Base-by-base conservation (phyloP, 202 grass and related monocot genomes). In the Saccharum hybrid region DNA sequence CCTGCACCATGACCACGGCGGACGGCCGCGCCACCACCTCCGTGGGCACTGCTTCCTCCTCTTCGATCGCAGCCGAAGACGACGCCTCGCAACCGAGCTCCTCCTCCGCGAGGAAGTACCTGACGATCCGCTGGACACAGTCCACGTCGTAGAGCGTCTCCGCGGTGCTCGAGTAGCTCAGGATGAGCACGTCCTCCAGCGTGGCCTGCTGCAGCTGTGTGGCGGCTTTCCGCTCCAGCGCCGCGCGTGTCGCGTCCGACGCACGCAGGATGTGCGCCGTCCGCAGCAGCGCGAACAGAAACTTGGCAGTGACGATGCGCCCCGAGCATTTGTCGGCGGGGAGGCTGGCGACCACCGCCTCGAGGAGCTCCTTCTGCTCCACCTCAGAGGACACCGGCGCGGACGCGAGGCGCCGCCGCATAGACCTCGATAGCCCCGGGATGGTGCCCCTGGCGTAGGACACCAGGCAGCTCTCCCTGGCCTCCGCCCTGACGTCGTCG, bases 81-180 rank as follows among this genome's bases (percentile, higher is more conserved):
- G 76, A 64, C 59, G 81, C 80, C 49, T 68, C 73, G 61, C 65
- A 31, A 0, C 28, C 63, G 8, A 19, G 18, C 34, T 74, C 86
- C 26, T 81, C 74, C 43, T 85, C 82, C 7, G 62, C 60, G 36
- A 98, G 74, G 64, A 93, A 94, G 46, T 94, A 67, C 82, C 88
- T 80, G 45, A 98, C 72, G 26, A 98, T 81, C 67, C 96, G 86
- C 36, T 93, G 81, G 69, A 98, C 85, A 84, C 91, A 95, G 62
- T 92, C 91, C 38, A 98, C 91, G 84, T 98, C 93, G 77, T 98
- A 98, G 38, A 98, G 88, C 83, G 83, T 95, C 78, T 98, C 96
- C 9, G 69, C 16, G 7, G 68, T 36, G 91, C 89, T 82, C 40
- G 93, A 98, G 87, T 92, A 98, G 77, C 75, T 96, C 57, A 93